Conservation (phyloP, 495 filamentous ascomycete genomes). For the Trichodelitschia bisporula region DNA sequence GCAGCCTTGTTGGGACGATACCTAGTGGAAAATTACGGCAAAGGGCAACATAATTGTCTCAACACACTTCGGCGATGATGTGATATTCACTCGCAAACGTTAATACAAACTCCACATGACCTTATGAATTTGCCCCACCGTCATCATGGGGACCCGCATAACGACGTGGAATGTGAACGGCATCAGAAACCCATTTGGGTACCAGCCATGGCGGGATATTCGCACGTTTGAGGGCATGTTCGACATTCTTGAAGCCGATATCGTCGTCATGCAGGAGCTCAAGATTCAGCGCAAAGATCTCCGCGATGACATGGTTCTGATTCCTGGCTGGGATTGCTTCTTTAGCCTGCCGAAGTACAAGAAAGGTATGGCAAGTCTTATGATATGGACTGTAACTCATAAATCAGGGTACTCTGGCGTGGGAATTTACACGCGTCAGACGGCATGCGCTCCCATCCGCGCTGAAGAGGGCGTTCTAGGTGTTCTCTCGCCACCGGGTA, state of each 20-base stretch:
- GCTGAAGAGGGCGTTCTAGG: constrained; percentile 89
- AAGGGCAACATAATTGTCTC: no score
- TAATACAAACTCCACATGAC: no score
- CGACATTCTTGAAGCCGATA: constrained; percentile 76
- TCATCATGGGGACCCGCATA: constrained; percentile 47
- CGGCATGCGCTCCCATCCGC: constrained; percentile 63
- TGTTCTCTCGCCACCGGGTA: constrained; percentile 50
- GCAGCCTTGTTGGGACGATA: no score
- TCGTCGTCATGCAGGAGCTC: constrained; percentile 84
- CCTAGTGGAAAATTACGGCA: no score
- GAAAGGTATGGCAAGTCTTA: constrained; percentile 37
- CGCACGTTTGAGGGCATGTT: constrained; percentile 93
- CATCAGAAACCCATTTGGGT: constrained; percentile 86
- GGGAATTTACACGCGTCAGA: constrained; percentile 81
- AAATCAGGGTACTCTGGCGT: constrained; percentile 79
- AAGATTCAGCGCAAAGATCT: constrained; percentile 94
- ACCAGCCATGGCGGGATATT: constrained; percentile 79
- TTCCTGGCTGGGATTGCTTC: constrained; percentile 90
- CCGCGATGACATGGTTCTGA: constrained; percentile 82
- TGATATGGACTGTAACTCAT: constrained; percentile 1
- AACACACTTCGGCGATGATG: no score
- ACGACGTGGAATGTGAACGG: constrained; percentile 97
- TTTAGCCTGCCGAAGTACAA: constrained; percentile 84
- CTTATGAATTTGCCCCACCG: not conserved
- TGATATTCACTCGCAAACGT: no score